Base-by-base conservation (phyloP, 179 eudicot species). In the Beta lomatogona region DNA sequence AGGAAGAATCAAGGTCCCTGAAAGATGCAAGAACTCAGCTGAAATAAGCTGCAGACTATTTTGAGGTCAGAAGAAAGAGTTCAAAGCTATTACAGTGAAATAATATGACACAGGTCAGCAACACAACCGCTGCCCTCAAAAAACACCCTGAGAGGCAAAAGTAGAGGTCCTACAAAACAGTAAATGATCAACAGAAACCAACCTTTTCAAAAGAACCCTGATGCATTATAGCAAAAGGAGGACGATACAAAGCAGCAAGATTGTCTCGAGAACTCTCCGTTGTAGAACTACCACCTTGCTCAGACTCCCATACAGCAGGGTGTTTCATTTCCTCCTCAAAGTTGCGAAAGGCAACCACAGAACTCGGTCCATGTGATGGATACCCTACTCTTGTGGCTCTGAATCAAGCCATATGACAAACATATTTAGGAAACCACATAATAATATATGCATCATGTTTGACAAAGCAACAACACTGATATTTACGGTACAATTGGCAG, bases 201-300 rank as follows among this genome's bases (percentile, higher is more conserved):
- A 96, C 99, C 98, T 91, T 91, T 84, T 96, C 98, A 81, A 96
- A 96, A 69, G 97, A 77, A 25, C 99, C 99, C 81, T 87, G 92
- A 83, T 80, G 88, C 97, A 96, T 94, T 78, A 96, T 79, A 76
- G 83, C 94, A 87, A 96, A 93, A 69, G 99, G 99, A 85, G 98
- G 98, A 54, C 99, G 92, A 82, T 93, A 96, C 73, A 96, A 84
- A 80, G 98, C 91, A 79, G 99, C 99, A 80, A 96, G 99, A 88
- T 91, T 94, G 84, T 94, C 97, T 81, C 81, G 91, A 75, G 95
- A 75, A 74, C 84, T 90, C 82, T 93, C 95, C 50, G 85, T 82
- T 9, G 85, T 81, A 41, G 99, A 91, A 21, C 95, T 59, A 78
- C 93, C 90, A 81, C 91, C 93, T 90, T 91, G 87, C 28, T 91